Percentiles rank a stretch among this genome's conserved stretches.
Evolutionary conservation across 345 rosid genomes (phyloP).

Genomic region (Lagerstroemia speciosa): DNA sequence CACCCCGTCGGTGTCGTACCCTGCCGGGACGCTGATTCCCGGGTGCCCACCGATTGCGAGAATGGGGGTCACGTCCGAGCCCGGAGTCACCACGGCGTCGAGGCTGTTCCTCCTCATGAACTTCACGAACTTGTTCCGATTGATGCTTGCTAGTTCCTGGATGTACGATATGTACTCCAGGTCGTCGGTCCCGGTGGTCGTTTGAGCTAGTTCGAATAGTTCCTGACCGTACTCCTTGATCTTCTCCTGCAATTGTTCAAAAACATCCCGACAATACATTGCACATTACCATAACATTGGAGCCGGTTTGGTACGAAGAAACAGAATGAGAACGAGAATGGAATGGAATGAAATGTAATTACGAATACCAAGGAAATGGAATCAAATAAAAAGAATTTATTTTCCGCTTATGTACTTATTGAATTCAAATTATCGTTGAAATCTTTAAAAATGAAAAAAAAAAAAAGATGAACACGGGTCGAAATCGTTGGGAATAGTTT

Average conservation of each 20-base stretch:
- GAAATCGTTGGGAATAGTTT: too few species aligned
- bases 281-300: too few species aligned
- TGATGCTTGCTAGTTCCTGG: conserved; percentile 2
- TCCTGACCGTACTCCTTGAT: conserved; percentile 15
- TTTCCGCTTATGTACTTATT: too few species aligned
- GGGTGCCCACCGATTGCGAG: conserved; percentile 24
- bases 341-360: too few species aligned
- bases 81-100: conserved; percentile 20
- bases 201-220: conserved; percentile 18
- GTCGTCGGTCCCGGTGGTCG: conserved; percentile 14
- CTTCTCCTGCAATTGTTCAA: conserved; percentile 12
- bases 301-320: too few species aligned
- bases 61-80: conserved; percentile 7
- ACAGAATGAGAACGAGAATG: too few species aligned
- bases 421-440: too few species aligned
- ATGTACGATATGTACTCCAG: conserved; percentile 11
- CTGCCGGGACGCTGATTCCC: conserved; percentile 21
- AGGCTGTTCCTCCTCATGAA: conserved; percentile 15
- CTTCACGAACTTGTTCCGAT: conserved; percentile 20
- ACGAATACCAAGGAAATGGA: too few species aligned
- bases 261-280: too few species aligned
- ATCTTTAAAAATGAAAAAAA: too few species aligned
- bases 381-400: too few species aligned
- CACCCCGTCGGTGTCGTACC: conserved; percentile 15
- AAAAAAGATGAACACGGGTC: too few species aligned